Conservation (phyloP, 1,284 basidiomycete genomes). For the Tylopilus orsonianus region DNA sequence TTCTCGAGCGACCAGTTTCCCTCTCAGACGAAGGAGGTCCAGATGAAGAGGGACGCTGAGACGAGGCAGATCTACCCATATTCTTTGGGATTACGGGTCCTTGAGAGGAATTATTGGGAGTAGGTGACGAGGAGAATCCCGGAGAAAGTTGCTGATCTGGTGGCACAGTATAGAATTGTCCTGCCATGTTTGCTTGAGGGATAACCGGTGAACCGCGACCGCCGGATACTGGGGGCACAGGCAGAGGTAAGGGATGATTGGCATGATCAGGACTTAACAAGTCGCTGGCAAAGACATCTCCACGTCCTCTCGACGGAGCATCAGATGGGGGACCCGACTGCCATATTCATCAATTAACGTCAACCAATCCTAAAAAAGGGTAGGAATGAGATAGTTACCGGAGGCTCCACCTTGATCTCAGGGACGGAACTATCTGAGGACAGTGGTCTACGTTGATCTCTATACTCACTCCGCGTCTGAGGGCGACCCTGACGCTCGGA, state of each 20-base stretch:
- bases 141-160: conserved; percentile 14
- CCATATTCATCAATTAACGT: conserved; percentile 15
- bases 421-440: conserved; percentile 37
- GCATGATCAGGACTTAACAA: conserved; percentile 35
- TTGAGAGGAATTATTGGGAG: conserved; percentile 7
- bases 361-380: conserved; percentile 14
- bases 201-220: conserved; percentile 14
- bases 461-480: conserved; percentile 17
- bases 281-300: conserved; percentile 8
- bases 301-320: conserved; percentile 33
- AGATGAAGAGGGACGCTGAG: conserved; percentile 15
- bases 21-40: conserved; percentile 22
- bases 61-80: conserved; percentile 5
- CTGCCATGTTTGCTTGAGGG: conserved; percentile 15
- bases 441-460: conserved; percentile 26
- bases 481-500: conserved; percentile 33
- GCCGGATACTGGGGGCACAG: conserved; percentile 13
- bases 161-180: conserved; percentile 14
- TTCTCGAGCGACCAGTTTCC: conserved; percentile 20
- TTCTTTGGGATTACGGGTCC: conserved; percentile 26
- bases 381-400: conserved; percentile 21
- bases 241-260: conserved; percentile 26
- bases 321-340: conserved; percentile 35
- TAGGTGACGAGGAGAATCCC: conserved; percentile 13
- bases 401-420: conserved; percentile 34